Conservation (phyloP, 2,329 filamentous ascomycete species). For the Scopulariopsis brevicaulis region DNA sequence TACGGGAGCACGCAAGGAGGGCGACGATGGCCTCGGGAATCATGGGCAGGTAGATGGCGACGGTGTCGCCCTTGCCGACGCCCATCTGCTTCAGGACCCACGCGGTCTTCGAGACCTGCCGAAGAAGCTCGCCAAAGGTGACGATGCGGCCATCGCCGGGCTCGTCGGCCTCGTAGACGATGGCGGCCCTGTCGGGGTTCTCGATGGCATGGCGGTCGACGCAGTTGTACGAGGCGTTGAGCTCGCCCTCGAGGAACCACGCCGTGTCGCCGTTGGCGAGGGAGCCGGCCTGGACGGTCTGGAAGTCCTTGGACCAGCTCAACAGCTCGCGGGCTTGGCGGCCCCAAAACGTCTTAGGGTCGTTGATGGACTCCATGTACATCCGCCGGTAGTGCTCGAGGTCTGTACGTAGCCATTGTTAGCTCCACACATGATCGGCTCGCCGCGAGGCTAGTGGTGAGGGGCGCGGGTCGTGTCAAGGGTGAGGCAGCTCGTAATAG, state of each 20-base stretch:
- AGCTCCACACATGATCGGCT: background rate
- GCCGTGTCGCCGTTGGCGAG: conserved; percentile 72
- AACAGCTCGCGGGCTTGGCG: conserved; percentile 77
- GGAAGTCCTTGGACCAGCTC: conserved; percentile 82
- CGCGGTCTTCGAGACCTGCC: conserved; percentile 79
- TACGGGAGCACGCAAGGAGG: conserved; percentile 81
- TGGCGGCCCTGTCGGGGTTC: conserved; percentile 84
- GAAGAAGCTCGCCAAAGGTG: conserved; percentile 85
- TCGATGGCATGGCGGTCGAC: conserved; percentile 95
- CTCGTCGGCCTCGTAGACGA: conserved; percentile 98
- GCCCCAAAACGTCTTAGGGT: conserved; percentile 86
- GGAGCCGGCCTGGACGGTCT: conserved; percentile 73
- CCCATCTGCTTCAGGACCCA: conserved; percentile 91
- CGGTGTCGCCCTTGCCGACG: conserved; percentile 92
- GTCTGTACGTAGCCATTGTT: conserved; percentile 23
- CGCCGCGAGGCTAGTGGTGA: background rate
- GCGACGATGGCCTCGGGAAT: conserved; percentile 91
- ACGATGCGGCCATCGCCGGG: conserved; percentile 75
- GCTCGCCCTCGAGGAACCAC: conserved; percentile 87
- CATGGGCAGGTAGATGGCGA: conserved; percentile 97
- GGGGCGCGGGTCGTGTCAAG: background rate
- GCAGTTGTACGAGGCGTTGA: conserved; percentile 97
- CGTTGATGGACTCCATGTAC: conserved; percentile 77
- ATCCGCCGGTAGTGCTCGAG: conserved; percentile 56
- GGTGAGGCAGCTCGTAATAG: background rate